A percentile compares a stretch with the other conserved stretches of the same genome.
These are phyloP conservation scores for Saccharomyces hybrid DNA, from an alignment of 1,139 yeast genomes.

Conservation along the genomic window DNA sequence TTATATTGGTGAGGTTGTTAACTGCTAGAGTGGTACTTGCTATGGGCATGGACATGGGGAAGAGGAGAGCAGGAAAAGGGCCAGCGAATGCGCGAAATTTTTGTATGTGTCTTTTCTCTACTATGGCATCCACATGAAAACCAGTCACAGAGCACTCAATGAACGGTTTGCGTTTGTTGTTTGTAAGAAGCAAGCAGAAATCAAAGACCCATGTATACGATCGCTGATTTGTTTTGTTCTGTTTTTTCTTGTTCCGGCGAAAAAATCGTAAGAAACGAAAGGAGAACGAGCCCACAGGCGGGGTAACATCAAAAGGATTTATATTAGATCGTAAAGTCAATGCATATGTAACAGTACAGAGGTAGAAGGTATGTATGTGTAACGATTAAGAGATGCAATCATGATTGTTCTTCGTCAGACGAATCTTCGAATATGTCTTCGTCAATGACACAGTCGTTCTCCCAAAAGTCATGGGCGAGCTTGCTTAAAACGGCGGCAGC, in stretches of 20 bases:
- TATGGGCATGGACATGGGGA: not conserved
- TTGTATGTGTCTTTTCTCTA: not conserved
- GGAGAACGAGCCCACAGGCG: not conserved
- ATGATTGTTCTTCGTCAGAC: not conserved
- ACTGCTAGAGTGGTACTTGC: not conserved
- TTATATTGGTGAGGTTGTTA: not conserved
- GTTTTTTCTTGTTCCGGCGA: not conserved
- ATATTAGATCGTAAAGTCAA: not conserved
- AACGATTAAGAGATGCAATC: not conserved
- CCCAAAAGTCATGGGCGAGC: not conserved
- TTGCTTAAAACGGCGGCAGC: not conserved
- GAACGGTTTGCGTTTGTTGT: not conserved
- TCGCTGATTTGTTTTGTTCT: not conserved
- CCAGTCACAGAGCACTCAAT: constrained; percentile 1
- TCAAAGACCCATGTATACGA: not conserved
- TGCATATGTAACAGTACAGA: not conserved
- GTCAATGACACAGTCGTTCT: not conserved
- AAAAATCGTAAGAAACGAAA: not conserved
- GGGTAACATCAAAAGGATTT: not conserved
- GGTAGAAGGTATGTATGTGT: not conserved
- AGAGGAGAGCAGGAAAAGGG: not conserved
- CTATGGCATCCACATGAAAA: not conserved
- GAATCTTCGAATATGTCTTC: not conserved
- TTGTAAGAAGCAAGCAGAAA: not conserved
- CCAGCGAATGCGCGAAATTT: not conserved